Conservation (phyloP, 495 filamentous ascomycete species). For the Geopyxis carbonaria region DNA sequence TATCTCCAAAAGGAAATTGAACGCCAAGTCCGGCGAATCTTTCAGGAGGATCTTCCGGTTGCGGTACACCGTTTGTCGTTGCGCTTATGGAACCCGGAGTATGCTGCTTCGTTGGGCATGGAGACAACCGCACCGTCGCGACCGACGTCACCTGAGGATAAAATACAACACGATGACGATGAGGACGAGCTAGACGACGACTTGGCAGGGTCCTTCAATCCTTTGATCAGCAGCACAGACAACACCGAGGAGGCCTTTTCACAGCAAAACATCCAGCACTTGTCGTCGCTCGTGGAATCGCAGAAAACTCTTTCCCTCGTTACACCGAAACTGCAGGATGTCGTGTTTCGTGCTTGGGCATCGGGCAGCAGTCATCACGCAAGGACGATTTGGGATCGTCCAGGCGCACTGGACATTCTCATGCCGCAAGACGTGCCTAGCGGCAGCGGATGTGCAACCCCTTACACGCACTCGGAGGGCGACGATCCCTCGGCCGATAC, state of each 20-base stretch:
- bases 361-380: slow-evolving; percentile 27
- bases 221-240: slow-evolving; percentile 16
- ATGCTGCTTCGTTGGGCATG: slow-evolving; percentile 33
- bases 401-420: slow-evolving; percentile 40
- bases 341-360: slow-evolving; percentile 82
- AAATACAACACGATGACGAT: too few species aligned
- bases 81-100: slow-evolving; percentile 76
- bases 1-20: slow-evolving; percentile 96
- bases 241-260: slow-evolving; percentile 16
- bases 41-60: slow-evolving; percentile 94
- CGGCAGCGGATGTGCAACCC: slow-evolving; percentile 18
- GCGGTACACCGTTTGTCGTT: slow-evolving; percentile 90
- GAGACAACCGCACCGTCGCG: slow-evolving; percentile 12
- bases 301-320: slow-evolving; percentile 76
- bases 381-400: slow-evolving; percentile 43
- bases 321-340: slow-evolving; percentile 65
- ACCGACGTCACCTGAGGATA: slow-evolving; percentile 16
- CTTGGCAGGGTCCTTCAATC: slow-evolving; percentile 27
- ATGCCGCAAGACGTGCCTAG: slow-evolving; percentile 31
- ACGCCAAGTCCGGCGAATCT: slow-evolving; percentile 71
- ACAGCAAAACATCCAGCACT: slow-evolving; percentile 16
- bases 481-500: slow-evolving; percentile 22
- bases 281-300: slow-evolving; percentile 62
- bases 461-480: slow-evolving; percentile 42
- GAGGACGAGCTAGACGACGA: slow-evolving; percentile 33